phyloP scores from a whole-genome alignment of 2,329 filamentous ascomycete genomes.

The Fusarium sp. region DNA sequence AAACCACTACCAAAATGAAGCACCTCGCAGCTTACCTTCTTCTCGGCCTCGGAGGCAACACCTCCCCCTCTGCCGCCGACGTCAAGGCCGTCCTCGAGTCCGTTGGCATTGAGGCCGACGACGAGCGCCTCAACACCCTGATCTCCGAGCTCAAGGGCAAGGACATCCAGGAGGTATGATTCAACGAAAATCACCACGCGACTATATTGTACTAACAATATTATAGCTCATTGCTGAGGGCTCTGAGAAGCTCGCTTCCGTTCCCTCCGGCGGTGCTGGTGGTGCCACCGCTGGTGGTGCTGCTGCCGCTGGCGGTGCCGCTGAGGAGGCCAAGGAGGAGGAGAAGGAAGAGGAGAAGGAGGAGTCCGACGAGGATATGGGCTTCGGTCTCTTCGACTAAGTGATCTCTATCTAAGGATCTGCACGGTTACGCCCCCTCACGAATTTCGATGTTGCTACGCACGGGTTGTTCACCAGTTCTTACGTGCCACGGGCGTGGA shows the following conservation, averaged over 20 bases:
- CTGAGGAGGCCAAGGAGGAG: slow-evolving; percentile 79
- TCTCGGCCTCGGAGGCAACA: slow-evolving; percentile 92
- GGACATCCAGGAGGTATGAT: slow-evolving; percentile 87
- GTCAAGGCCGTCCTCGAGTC: slow-evolving; percentile 90
- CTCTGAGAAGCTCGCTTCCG: slow-evolving; percentile 93
- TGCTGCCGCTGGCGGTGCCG: slow-evolving; percentile 74
- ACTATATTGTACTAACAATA: slow-evolving; percentile 29
- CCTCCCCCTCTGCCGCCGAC: slow-evolving; percentile 83
- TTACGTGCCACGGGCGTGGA: slow-evolving; percentile 45
- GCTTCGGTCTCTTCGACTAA: slow-evolving; percentile 82
- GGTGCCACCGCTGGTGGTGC: slow-evolving; percentile 73
- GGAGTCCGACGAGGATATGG: slow-evolving; percentile 79
- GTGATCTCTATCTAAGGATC: slow-evolving; percentile 46
- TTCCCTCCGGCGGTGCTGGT: slow-evolving; percentile 89
- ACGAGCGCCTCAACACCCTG: slow-evolving; percentile 85
- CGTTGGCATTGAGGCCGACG: slow-evolving; percentile 94
- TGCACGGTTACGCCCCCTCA: slow-evolving; percentile 46
- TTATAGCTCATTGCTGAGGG: slow-evolving; percentile 88
- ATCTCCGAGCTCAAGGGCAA: slow-evolving; percentile 92
- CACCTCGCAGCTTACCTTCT: slow-evolving; percentile 99
- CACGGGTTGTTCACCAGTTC: slow-evolving; percentile 46
- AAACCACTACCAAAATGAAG: slow-evolving; percentile 85
- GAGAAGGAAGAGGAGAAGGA: slow-evolving; percentile 73
- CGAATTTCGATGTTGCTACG: slow-evolving; percentile 48
- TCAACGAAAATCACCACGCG: not conserved